Evolutionary conservation across 1,284 basidiomycete genomes (phyloP).

Genomic region (Naganishia cerealis): DNA sequence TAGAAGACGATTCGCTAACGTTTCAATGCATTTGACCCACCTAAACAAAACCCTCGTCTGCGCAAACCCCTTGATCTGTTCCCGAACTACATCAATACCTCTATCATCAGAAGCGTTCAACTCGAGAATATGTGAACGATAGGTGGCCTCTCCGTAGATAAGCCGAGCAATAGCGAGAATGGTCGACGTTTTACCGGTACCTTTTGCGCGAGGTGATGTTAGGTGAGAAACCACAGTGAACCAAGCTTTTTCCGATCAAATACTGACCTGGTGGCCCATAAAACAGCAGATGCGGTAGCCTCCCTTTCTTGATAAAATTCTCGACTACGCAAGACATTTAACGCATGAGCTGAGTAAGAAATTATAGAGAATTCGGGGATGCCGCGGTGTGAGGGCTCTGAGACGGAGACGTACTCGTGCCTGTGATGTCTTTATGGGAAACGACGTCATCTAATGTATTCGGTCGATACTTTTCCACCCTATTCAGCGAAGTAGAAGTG

Average conservation of each 20-base stretch:
- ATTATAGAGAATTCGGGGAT: not conserved
- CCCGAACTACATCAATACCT: constrained; percentile 96
- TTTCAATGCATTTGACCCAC: constrained; percentile 41
- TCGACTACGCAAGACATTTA: constrained; percentile 65
- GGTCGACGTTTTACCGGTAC: constrained; percentile 95
- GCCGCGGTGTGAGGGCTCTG: not conserved
- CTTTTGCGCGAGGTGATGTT: constrained; percentile 32
- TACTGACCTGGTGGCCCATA: constrained; percentile 83
- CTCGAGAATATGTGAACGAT: constrained; percentile 89
- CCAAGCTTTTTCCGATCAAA: not conserved
- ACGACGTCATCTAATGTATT: constrained; percentile 86
- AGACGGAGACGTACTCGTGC: constrained; percentile 67
- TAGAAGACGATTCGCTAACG: not conserved
- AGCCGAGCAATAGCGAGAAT: constrained; percentile 93
- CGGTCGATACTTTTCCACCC: constrained; percentile 95
- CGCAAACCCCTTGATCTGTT: constrained; percentile 98
- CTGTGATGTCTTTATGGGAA: constrained; percentile 88
- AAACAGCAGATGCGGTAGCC: constrained; percentile 91
- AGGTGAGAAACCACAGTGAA: not conserved
- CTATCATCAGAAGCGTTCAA: constrained; percentile 98
- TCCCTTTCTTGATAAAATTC: constrained; percentile 91
- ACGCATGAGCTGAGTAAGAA: not conserved
- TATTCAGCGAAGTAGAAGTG: constrained; percentile 46
- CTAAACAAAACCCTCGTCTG: constrained; percentile 82
- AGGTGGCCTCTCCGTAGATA: constrained; percentile 76